Evolutionary conservation across 2,329 filamentous ascomycete species (phyloP), one percentile per base, ranked within the genome.

Genomic region (Colletotrichum nymphaeae): DNA sequence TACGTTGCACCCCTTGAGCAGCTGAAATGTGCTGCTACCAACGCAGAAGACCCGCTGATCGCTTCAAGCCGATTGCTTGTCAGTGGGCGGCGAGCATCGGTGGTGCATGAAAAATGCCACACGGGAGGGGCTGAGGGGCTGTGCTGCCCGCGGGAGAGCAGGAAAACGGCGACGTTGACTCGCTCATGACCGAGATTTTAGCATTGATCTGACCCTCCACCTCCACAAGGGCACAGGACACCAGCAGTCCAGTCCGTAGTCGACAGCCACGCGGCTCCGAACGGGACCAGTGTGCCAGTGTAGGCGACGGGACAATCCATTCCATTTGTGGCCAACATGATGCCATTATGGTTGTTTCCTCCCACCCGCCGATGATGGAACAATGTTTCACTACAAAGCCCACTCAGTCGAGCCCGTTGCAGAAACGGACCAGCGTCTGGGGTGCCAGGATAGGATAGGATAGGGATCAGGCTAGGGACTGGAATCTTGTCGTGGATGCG

Each of bases 41-140:
- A 58, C 28, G 72, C 72, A 72, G 55, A 63, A 59, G 72, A 63
- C 68, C 72, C 68, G 68, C 72, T 74, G 72, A 74, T 67, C 72
- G 56, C 62, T 67, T 72, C 24, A 63, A 67, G 63, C 57, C 68
- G 72, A 63, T 58, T 71, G 72, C 57, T 63, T 59, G 57, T 67
- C 37, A 63, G 68, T 63, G 72, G 72, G 49, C 35, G 35, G 56
- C 49, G 67, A 56, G 56, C 37, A 32, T 37, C 63, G 46, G 46
- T 53, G 46, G 49, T 72, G 62, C 71, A 74, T 74, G 37, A 74
- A n/a, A 46, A 22, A 62, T 46, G 52, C 68, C 67, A 67, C 58
- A 32, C 59, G 32, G 32, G 70, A 65, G 70, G 70, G 67, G 70
- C 68, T 67, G 68, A 72, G 68, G 69, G 72, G 72, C 72, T 74